A percentile compares a stretch with the other conserved stretches of the same genome.
These are phyloP conservation scores for Thalassiosira mediterranea DNA, from an alignment of 352 stramenopile species.

Conservation along the genomic window DNA sequence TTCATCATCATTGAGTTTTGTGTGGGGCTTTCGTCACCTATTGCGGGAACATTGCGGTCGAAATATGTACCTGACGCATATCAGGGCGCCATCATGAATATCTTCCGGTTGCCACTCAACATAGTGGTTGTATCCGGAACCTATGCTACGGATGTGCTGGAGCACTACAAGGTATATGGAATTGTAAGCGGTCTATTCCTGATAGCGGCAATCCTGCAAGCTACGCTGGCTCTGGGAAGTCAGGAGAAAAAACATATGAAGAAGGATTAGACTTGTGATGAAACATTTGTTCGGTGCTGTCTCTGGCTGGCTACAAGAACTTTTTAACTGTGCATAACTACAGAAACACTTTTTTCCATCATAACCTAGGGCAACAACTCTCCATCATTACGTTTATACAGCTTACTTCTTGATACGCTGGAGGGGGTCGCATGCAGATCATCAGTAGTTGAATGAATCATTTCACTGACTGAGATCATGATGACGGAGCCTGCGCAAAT, in stretches of 20 bases:
- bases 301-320: too few species aligned
- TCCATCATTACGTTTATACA: too few species aligned
- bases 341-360: too few species aligned
- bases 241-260: conserved; percentile 47
- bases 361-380: too few species aligned
- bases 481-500: too few species aligned
- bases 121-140: conserved; percentile 87
- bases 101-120: conserved; percentile 89
- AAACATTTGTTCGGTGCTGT: too few species aligned
- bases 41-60: conserved; percentile 84
- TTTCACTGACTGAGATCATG: too few species aligned
- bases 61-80: conserved; percentile 88
- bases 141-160: conserved; percentile 78
- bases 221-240: conserved; percentile 58
- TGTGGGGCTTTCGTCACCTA: conserved; percentile 86
- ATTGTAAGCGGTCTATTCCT: conserved; percentile 76
- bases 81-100: conserved; percentile 86
- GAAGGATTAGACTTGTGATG: conserved; percentile 45
- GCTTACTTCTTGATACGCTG: too few species aligned
- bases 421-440: too few species aligned
- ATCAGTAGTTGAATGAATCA: too few species aligned
- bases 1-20: conserved; percentile 88
- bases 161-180: conserved; percentile 67
- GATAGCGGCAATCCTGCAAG: conserved; percentile 65
- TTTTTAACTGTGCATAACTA: too few species aligned